Base-by-base conservation (phyloP, 345 rosid genomes). In the Noccaea caerulescens region DNA sequence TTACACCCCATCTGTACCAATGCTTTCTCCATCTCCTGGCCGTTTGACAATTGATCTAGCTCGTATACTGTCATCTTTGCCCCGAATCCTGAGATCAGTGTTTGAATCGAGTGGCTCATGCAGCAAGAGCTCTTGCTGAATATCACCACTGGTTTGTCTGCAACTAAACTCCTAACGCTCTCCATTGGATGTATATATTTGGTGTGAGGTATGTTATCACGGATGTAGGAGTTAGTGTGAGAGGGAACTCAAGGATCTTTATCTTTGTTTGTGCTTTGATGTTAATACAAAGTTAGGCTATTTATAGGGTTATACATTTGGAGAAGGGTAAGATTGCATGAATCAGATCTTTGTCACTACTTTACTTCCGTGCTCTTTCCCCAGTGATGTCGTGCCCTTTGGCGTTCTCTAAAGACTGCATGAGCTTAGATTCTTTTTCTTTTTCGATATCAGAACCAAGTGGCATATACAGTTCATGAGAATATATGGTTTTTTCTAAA, bases 121-220 rank as follows among this genome's bases (percentile, higher is more conserved):
- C 84, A 81, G 45, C 96, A 88, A n/a, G 79, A 66, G 80, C 84
- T 88, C 84, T 70, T 84, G 88, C 90, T 90, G 76, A 90, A 93
- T n/a, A 93, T 77, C 82, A 93, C 97, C 80, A 85, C 88, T 4
- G 98, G 86, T 77, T 77, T 84, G 42, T 85, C 96, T 25, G 42
- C 80, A n/a, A 90, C 86, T 84, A 88, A 41, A 43, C 37, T 54
- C 18, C 82, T 86, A 80, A 88, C 82, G 62, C 56, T 67, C 55
- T 77, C 76, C 80, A 77, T 70, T 30, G 8, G 30, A 62, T 63
- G 76, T 64, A 11, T 61, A 44, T n/a, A 37, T 2, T 2, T 3
- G 30, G 13, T 36, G 6, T 56, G 61, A 16, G 43, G n/a, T 58
- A 34, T 49, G 62, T 76, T 76, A 10, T 23, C 33, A 57, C 58